Evolutionary conservation across 768 basidiomycete species (phyloP), one percentile per base, ranked within the genome.

Genomic region (Mycena sanguinolenta): DNA sequence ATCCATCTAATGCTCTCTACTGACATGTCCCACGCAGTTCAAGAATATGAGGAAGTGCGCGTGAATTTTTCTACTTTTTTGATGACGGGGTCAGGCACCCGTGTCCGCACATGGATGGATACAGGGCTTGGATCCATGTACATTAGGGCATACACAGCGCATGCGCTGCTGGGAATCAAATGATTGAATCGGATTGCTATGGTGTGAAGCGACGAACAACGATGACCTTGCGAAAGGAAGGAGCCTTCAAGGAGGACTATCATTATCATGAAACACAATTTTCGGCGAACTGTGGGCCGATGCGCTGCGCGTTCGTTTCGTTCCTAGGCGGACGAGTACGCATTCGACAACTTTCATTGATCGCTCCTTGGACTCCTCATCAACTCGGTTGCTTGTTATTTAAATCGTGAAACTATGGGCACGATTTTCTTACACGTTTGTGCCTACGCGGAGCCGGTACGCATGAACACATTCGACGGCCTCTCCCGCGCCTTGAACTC

Each of bases 161-260:
- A 21, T 67, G 67, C 65, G 64, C 63, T 46, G 67, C 66, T 64
- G 65, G 61, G 58, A 69, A 70, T 70, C 28, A 55, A n/a, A 65
- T 58, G 28, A 58, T 64, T 59, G 66, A 49, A 61, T 62, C 14
- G 39, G 54, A 25, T 50, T 83, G 75, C 25, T 17, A 14, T 25
- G 50, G 61, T 53, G 7, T 52, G 60, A 38, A 32, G 53, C 14
- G 4, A 53, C n/a, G 5, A 27, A 12, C 2, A 14, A 49, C 9
- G 7, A 23, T 23, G 46, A 49, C n/a, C n/a, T n/a, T n/a, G n/a
- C n/a, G n/a, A n/a, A n/a, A n/a, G n/a, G n/a, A n/a, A n/a, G n/a
- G n/a, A n/a, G n/a, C n/a, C n/a, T n/a, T n/a, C n/a, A n/a, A n/a
- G n/a, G n/a, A n/a, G n/a, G n/a, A n/a, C n/a, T n/a, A n/a, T n/a